phyloP scores from a whole-genome alignment of 495 filamentous ascomycete species.

The Hyaloscypha hepaticicola region DNA sequence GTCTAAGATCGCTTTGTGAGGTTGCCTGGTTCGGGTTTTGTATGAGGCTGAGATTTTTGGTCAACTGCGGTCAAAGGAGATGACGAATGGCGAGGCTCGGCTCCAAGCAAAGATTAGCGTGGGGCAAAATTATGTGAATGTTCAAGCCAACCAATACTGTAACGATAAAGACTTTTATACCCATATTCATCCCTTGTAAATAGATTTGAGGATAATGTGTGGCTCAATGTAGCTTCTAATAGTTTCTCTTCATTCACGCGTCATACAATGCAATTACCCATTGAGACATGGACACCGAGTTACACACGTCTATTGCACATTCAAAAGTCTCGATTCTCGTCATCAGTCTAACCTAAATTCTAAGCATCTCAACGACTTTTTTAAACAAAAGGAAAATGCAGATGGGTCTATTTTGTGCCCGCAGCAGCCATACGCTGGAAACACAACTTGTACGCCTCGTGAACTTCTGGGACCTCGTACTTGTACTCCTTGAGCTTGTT shows the following conservation, averaged over 20 bases:
- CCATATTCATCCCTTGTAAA: neutral
- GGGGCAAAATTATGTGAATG: slow-evolving; percentile 1
- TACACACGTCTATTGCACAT: neutral
- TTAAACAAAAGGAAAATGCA: slow-evolving; percentile 8
- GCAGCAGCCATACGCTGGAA: slow-evolving; percentile 65
- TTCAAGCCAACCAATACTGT: neutral
- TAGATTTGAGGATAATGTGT: neutral
- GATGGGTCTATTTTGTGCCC: slow-evolving; percentile 42
- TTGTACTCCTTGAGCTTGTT: slow-evolving; percentile 59
- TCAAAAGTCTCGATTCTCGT: neutral
- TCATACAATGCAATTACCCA: neutral
- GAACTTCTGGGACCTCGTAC: slow-evolving; percentile 58
- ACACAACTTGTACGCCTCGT: slow-evolving; percentile 58
- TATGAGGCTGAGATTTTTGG: slow-evolving; percentile 6
- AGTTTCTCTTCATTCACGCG: neutral
- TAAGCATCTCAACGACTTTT: slow-evolving; percentile 13
- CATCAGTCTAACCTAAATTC: neutral
- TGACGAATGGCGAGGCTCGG: neutral
- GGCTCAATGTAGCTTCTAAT: neutral
- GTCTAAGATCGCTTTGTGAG: neutral
- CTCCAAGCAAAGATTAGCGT: neutral
- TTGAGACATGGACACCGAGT: neutral
- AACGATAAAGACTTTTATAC: neutral
- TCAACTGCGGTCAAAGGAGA: neutral
- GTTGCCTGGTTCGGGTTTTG: neutral